Evolutionary conservation across 352 stramenopile species (phyloP), one percentile per base, ranked within the genome.

Genomic region (Blastocystis sp.): DNA sequence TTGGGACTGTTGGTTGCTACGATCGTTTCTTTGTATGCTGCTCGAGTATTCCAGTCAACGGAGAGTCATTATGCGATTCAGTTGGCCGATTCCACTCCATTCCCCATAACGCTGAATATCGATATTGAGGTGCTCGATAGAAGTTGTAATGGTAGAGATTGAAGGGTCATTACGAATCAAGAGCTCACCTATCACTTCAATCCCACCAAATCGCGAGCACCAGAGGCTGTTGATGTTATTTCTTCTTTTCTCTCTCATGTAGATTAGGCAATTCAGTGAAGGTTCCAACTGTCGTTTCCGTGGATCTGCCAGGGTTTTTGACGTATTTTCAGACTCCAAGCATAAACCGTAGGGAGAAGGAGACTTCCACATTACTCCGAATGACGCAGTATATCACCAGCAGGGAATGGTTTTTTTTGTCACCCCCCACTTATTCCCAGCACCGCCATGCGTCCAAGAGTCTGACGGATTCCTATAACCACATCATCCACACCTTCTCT

Each of bases 331-430:
- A 29, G 24, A 29, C 8, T 57, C 4, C 1, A 1, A 0, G 14
- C 29, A 3, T 57, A 42, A 78, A 24, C 67, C 24, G 6, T 78
- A 78, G 67, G 67, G 48, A 29, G 67, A 59, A 42, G 67, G 67
- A 27, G 32, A 59, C 34, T 78, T 78, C 11, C 36, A 78, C 38
- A 78, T 78, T 44, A 42, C 24, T 7, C 38, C n/a, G 32, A 24
- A 34, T 42, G 57, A 67, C n/a, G 7, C 14, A 42, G 14, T 44
- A 67, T 42, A 67, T 16, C 16, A 32, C 4, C 57, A 67, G 32
- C 32, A 42, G 57, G 24, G 57, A 67, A 38, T 42, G 32, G 24
- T 42, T 34, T 6, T 4, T n/a, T 67, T 67, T 38, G 7, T 38
- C 38, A 32, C 4, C 6, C 24, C 21, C 11, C 11, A 11, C 11